These are phyloP conservation scores for Kandelia obovata DNA, from an alignment of 345 rosid species.

Conservation along the genomic window DNA sequence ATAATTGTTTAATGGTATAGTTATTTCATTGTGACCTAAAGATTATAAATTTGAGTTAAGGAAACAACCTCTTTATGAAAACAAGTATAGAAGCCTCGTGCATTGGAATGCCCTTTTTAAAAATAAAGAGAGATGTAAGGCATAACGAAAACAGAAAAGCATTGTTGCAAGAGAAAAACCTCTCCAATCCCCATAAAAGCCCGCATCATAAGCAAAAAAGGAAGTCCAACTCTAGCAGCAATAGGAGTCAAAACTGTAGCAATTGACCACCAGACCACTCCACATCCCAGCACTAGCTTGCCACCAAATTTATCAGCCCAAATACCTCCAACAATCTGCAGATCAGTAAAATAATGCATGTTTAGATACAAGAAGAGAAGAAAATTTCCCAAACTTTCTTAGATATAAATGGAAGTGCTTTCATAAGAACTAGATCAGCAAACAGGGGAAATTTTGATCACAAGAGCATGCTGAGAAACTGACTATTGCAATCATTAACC, in stretches of 20 bases:
- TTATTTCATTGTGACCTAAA: no score
- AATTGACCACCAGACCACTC: conserved; percentile 94
- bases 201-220: conserved; percentile 78
- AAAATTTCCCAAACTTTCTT: background rate
- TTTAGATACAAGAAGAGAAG: conserved; percentile 9
- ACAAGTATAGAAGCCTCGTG: no score
- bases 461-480: conserved; percentile 5
- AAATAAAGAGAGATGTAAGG: background rate
- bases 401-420: background rate
- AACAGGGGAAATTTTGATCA: background rate
- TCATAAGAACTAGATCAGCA: background rate
- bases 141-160: conserved; percentile 4
- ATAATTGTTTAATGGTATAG: no score
- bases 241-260: conserved; percentile 94
- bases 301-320: conserved; percentile 99
- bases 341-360: conserved; percentile 22
- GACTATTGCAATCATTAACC: background rate
- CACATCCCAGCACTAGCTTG: conserved; percentile 84
- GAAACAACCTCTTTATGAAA: no score
- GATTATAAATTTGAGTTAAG: no score
- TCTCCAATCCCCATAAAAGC: conserved; percentile 98
- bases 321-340: conserved; percentile 88
- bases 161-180: conserved; percentile 46
- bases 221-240: conserved; percentile 89
- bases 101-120: no score